Conservation (phyloP, 176 grass and related monocot species). For the maize (Zea mays) region DNA sequence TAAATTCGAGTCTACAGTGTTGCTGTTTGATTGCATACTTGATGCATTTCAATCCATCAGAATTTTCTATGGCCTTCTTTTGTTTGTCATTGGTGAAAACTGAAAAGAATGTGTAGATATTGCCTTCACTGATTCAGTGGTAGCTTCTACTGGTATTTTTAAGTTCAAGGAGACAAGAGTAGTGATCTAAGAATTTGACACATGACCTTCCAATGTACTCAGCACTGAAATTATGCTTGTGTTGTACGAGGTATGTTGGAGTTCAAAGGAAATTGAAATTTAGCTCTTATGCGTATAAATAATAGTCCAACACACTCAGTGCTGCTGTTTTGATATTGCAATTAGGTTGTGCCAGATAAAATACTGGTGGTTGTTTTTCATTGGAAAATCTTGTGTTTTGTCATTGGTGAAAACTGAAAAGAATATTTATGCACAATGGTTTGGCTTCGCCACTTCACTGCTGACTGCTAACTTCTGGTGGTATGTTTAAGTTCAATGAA, state of each 20-base stretch:
- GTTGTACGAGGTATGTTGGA: too few relatives aligned
- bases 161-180: background rate
- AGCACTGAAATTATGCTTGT: too few relatives aligned
- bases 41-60: background rate
- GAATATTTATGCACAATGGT: too few relatives aligned
- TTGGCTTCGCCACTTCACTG: too few relatives aligned
- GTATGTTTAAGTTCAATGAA: too few relatives aligned
- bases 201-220: background rate
- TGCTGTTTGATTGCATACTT: background rate
- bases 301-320: background rate
- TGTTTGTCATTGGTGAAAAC: background rate
- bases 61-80: background rate
- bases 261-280: background rate
- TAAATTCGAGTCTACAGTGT: background rate
- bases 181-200: background rate
- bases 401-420: too few relatives aligned
- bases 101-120: background rate
- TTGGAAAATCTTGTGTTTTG: too few relatives aligned
- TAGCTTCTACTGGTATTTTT: background rate
- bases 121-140: background rate
- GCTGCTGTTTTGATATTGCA: too few relatives aligned
- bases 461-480: too few relatives aligned
- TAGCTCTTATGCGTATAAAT: background rate
- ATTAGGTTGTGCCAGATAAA: too few relatives aligned
- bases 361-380: too few relatives aligned